Percentiles rank a stretch among this genome's conserved stretches.
Evolutionary conservation across 2,329 filamentous ascomycete genomes (phyloP).

Genomic region (Conoideocrella luteorostrata): DNA sequence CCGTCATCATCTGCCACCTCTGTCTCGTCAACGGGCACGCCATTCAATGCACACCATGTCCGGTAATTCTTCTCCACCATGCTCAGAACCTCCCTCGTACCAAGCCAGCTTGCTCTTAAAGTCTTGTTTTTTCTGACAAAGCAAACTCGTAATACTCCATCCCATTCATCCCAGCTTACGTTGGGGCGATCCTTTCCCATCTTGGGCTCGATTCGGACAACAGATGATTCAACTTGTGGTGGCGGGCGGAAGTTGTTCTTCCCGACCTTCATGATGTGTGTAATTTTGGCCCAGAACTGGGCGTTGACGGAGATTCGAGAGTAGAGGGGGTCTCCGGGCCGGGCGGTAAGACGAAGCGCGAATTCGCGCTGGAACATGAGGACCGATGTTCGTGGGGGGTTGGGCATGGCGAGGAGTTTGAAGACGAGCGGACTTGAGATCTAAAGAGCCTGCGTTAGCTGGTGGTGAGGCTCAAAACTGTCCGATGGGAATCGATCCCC

Average conservation of each 20-base stretch:
- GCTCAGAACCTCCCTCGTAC: slow-evolving; percentile 70
- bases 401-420: slow-evolving; percentile 74
- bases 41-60: slow-evolving; percentile 83
- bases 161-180: slow-evolving; percentile 92
- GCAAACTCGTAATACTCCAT: slow-evolving; percentile 73
- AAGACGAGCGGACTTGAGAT: slow-evolving; percentile 92
- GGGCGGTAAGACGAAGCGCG: slow-evolving; percentile 80
- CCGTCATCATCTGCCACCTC: slow-evolving; percentile 40
- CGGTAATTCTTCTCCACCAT: slow-evolving; percentile 85
- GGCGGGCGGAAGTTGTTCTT: slow-evolving; percentile 96
- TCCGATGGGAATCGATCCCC: neutral
- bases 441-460: slow-evolving; percentile 26
- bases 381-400: slow-evolving; percentile 74
- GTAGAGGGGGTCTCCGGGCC: slow-evolving; percentile 83
- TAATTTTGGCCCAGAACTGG: slow-evolving; percentile 70
- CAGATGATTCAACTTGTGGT: slow-evolving; percentile 84
- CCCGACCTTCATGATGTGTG: slow-evolving; percentile 85
- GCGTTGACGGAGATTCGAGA: slow-evolving; percentile 86
- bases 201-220: slow-evolving; percentile 86
- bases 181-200: slow-evolving; percentile 68
- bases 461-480: too few species aligned
- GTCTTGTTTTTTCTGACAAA: slow-evolving; percentile 81
- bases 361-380: slow-evolving; percentile 98
- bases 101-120: slow-evolving; percentile 72
- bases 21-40: slow-evolving; percentile 69